Conservation (phyloP, 2,329 filamentous ascomycete genomes). For the Fusarium sp. region DNA sequence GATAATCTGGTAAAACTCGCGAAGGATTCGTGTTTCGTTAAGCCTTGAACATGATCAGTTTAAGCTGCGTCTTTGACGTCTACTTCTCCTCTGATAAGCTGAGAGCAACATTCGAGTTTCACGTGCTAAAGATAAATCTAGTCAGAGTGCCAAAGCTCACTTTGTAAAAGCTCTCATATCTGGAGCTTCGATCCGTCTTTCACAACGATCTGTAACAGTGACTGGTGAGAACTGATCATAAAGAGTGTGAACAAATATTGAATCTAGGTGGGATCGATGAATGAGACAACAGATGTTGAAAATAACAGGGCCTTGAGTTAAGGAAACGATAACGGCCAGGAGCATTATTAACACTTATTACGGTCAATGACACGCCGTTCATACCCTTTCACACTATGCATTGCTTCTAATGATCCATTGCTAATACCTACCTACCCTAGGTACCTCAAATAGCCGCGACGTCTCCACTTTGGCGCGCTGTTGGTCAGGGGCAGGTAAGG, state of each 20-base stretch:
- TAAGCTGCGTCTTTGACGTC: too few species aligned
- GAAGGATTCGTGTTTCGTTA: neutral
- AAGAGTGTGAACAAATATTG: neutral
- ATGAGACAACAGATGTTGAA: neutral
- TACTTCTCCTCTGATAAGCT: too few species aligned
- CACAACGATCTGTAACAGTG: too few species aligned
- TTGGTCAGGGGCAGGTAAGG: neutral
- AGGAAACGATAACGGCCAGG: neutral
- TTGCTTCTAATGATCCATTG: neutral
- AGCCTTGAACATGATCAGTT: too few species aligned
- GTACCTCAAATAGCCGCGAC: conserved; percentile 2
- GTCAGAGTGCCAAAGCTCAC: neutral
- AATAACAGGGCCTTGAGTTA: too few species aligned
- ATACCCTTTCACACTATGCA: neutral
- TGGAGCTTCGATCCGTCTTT: neutral
- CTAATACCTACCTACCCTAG: too few species aligned
- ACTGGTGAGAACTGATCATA: too few species aligned
- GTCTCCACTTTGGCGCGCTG: conserved; percentile 9
- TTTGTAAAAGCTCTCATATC: neutral
- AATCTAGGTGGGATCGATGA: neutral
- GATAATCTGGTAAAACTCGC: neutral
- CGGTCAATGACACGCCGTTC: neutral
- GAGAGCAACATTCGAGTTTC: too few species aligned
- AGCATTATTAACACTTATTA: neutral
- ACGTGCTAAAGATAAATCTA: too few species aligned